Evolutionary conservation across 2,329 filamentous ascomycete genomes (phyloP).

Genomic region (Nothopassalora personata): DNA sequence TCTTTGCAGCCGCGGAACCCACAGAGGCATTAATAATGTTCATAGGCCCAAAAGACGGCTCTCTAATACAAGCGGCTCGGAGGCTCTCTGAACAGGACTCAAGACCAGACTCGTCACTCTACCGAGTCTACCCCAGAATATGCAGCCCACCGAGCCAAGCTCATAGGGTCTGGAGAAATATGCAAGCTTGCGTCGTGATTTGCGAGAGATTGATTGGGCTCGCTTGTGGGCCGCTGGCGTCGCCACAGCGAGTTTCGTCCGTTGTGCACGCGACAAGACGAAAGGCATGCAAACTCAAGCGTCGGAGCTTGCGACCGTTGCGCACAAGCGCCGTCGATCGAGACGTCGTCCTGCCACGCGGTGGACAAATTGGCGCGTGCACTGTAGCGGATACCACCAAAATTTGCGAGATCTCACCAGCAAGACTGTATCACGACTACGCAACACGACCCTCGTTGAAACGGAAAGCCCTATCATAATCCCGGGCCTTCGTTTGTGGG

Average conservation of each 20-base stretch:
- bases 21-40: neutral
- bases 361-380: too few species aligned
- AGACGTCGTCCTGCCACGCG: neutral
- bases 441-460: too few species aligned
- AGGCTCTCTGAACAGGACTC: neutral
- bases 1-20: neutral
- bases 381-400: too few species aligned
- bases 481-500: too few species aligned
- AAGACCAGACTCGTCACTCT: neutral
- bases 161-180: conserved; percentile 4
- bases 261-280: neutral
- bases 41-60: neutral
- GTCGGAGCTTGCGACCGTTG: neutral
- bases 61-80: neutral
- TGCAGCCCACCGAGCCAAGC: neutral
- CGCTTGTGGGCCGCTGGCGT: neutral
- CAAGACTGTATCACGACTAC: too few species aligned
- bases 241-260: conserved; percentile 1
- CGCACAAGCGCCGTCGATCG: neutral
- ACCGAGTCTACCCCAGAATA: conserved; percentile 8
- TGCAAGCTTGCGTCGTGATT: neutral
- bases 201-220: neutral
- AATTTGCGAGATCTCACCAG: too few species aligned
- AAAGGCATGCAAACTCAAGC: neutral
- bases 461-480: too few species aligned